These are phyloP conservation scores for Lyophyllum shimeji DNA, from an alignment of 768 basidiomycete species.

Conservation along the genomic window DNA sequence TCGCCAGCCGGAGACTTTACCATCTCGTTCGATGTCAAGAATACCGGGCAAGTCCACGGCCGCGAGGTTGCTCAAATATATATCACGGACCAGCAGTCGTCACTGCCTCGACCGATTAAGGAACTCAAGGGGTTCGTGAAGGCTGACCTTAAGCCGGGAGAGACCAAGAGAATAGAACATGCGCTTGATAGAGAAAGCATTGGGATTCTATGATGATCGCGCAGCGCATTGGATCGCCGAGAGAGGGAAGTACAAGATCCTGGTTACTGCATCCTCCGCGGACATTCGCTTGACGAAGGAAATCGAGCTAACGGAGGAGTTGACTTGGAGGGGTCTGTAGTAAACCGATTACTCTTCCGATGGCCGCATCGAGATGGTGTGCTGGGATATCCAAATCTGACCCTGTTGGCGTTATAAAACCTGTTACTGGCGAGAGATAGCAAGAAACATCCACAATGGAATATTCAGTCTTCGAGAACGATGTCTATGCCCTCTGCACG, in stretches of 20 bases:
- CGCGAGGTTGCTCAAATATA: constrained; percentile 51
- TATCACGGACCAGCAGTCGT: constrained; percentile 39
- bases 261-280: constrained; percentile 45
- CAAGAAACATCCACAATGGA: neutral
- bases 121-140: constrained; percentile 52
- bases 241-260: constrained; percentile 43
- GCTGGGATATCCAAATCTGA: neutral
- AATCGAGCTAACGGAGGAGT: constrained; percentile 30
- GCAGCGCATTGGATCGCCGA: constrained; percentile 46
- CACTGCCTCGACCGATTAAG: constrained; percentile 42
- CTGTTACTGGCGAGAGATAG: too few relatives aligned
- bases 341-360: neutral
- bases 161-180: constrained; percentile 36
- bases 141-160: constrained; percentile 42
- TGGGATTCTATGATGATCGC: constrained; percentile 49
- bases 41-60: constrained; percentile 42
- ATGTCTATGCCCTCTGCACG: constrained; percentile 53
- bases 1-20: constrained; percentile 33
- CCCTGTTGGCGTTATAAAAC: neutral
- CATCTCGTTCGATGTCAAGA: constrained; percentile 44
- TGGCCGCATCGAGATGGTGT: too few relatives aligned
- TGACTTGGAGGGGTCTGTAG: constrained; percentile 45
- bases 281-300: constrained; percentile 38
- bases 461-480: constrained; percentile 40
- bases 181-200: constrained; percentile 45